These are phyloP conservation scores for Fusarium oligoseptatum DNA, from an alignment of 2,329 filamentous ascomycete species.

Conservation along the genomic window DNA sequence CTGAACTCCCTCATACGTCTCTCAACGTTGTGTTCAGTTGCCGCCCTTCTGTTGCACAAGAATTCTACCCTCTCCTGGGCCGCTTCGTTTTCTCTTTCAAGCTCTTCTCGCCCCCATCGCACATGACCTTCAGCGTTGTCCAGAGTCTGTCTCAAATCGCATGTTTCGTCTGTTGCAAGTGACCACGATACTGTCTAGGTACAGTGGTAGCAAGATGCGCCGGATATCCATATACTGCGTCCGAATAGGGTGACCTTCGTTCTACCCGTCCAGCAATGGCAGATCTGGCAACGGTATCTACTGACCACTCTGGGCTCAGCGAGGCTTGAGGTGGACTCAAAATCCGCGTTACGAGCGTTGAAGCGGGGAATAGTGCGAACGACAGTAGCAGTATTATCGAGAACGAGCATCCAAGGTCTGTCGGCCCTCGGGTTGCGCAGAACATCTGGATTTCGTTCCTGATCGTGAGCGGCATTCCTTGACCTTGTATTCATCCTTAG, in stretches of 20 bases:
- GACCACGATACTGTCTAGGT: neutral
- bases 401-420: no score
- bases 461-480: neutral
- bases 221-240: neutral
- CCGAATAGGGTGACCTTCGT: neutral
- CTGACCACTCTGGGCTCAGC: neutral
- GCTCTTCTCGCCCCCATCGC: neutral
- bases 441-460: no score
- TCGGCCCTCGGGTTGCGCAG: no score
- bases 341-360: neutral
- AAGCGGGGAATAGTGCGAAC: no score
- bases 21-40: neutral
- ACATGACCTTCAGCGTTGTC: neutral
- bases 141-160: neutral
- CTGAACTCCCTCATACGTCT: neutral
- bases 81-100: neutral
- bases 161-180: neutral
- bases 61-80: neutral
- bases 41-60: neutral
- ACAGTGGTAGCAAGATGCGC: conserved; percentile 1
- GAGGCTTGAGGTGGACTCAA: neutral
- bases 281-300: neutral
- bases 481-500: neutral
- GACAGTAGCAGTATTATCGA: no score
- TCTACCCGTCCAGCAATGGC: neutral